These are phyloP conservation scores for Paralagenidium karlingii DNA, from an alignment of 352 stramenopile species.

Conservation along the genomic window DNA sequence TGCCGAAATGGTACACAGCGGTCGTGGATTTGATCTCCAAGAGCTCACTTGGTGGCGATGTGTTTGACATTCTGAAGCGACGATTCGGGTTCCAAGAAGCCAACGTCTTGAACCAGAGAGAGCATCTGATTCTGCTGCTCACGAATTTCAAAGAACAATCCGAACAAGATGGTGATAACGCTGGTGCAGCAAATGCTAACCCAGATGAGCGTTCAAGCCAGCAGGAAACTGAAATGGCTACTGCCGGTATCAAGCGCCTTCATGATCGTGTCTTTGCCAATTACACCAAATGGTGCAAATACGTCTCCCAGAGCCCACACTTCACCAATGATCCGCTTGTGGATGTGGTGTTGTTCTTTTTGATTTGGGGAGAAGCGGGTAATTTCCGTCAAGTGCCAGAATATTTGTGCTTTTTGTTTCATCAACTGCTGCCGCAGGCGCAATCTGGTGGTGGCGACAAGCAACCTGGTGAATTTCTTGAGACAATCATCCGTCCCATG, in stretches of 20 bases:
- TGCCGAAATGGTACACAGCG: conserved; percentile 19
- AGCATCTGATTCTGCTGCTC: conserved; percentile 25
- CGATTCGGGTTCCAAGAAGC: conserved; percentile 88
- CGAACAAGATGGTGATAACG: conserved; percentile 11
- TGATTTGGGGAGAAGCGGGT: conserved; percentile 11
- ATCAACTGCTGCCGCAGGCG: conserved; percentile 5
- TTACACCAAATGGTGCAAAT: conserved; percentile 12
- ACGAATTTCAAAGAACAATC: conserved; percentile 31
- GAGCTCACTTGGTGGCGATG: conserved; percentile 12
- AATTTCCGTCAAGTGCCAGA: conserved; percentile 11
- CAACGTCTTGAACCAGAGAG: conserved; percentile 27
- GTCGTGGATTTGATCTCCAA: conserved; percentile 18
- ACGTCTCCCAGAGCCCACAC: conserved; percentile 7
- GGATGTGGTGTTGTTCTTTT: conserved; percentile 9
- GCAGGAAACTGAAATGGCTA: conserved; percentile 1
- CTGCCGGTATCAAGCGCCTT: conserved; percentile 3
- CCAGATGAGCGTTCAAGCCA: background rate
- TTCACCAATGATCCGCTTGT: conserved; percentile 7
- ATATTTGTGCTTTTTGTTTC: conserved; percentile 9
- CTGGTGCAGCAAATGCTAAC: background rate
- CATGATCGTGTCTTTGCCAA: conserved; percentile 8
- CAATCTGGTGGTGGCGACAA: background rate
- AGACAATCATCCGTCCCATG: conserved; percentile 8
- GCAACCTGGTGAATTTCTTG: conserved; percentile 6
- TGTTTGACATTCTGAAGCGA: conserved; percentile 78